These are phyloP conservation scores for Anthracocystis setariae DNA, from an alignment of 1,284 basidiomycete species.

Conservation along the genomic window DNA sequence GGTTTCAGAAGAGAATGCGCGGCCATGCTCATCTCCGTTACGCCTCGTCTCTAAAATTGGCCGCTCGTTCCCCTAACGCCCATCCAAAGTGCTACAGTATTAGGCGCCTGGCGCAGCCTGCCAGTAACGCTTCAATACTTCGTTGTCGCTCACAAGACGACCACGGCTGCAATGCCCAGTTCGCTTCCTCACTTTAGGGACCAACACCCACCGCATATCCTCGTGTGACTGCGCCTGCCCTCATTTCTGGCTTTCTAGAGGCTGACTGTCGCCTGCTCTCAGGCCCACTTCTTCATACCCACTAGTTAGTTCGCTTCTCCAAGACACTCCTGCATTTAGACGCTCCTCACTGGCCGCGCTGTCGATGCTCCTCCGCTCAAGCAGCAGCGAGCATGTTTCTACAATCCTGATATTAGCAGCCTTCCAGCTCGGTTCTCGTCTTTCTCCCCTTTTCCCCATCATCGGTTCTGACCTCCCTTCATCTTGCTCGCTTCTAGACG, in stretches of 20 bases:
- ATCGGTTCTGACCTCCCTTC: background rate
- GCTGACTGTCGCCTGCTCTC: background rate
- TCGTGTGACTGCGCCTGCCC: background rate
- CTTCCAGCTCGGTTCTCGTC: no score
- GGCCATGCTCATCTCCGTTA: background rate
- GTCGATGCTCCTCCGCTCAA: background rate
- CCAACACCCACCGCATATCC: conserved; percentile 1
- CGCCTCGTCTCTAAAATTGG: conserved; percentile 1
- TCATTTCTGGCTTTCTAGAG: background rate
- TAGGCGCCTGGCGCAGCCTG: background rate
- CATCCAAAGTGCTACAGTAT: background rate
- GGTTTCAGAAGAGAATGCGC: conserved; percentile 6
- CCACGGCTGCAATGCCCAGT: background rate
- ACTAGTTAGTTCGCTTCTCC: background rate
- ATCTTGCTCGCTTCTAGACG: no score
- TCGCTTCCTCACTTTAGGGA: background rate
- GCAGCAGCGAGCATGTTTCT: background rate
- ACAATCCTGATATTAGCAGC: conserved; percentile 10
- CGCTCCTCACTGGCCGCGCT: conserved; percentile 5
- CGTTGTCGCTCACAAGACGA: background rate
- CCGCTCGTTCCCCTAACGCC: background rate
- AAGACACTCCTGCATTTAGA: conserved; percentile 11
- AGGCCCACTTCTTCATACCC: background rate
- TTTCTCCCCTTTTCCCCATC: conserved; percentile 2
- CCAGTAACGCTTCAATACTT: background rate